Conservation (phyloP, 352 stramenopile species). For the Phytopythium aichiense region DNA sequence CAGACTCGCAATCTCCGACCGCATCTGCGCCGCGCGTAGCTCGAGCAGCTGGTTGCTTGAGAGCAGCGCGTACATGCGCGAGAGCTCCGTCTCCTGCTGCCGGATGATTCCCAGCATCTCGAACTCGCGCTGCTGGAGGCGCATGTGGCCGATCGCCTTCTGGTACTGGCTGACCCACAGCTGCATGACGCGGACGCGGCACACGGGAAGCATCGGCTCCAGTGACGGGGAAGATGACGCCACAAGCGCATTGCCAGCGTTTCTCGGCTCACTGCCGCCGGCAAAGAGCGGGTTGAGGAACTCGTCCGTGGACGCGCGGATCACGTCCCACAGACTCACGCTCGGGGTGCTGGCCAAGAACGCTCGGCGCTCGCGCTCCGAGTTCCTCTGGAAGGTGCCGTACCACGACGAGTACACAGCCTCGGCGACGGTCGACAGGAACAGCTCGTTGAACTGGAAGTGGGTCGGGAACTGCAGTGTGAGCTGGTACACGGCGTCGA, state of each 20-base stretch:
- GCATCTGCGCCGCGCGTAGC: constrained; percentile 54
- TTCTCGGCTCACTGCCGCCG: constrained; percentile 25
- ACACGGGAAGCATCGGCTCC: constrained; percentile 79
- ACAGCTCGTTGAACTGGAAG: constrained; percentile 98
- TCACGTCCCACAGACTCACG: constrained; percentile 82
- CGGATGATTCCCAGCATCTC: constrained; percentile 82
- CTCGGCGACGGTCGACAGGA: constrained; percentile 93
- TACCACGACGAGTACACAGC: constrained; percentile 97
- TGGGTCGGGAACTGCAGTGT: constrained; percentile 94
- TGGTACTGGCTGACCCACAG: constrained; percentile 85
- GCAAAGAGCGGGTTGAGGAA: constrained; percentile 83
- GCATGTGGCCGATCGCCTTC: constrained; percentile 86
- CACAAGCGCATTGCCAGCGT: constrained; percentile 5
- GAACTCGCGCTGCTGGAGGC: constrained; percentile 80
- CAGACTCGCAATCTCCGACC: constrained; percentile 67
- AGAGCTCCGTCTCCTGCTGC: constrained; percentile 76
- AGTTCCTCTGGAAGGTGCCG: constrained; percentile 90
- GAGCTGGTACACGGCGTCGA: constrained; percentile 98
- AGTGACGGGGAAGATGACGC: constrained; percentile 18
- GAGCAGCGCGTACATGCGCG: constrained; percentile 53
- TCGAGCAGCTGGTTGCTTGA: constrained; percentile 60
- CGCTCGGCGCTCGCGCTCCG: constrained; percentile 60
- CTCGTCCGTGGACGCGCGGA: constrained; percentile 76
- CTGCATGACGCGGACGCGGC: constrained; percentile 83
- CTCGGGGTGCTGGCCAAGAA: constrained; percentile 67